A percentile compares a stretch with the other conserved stretches of the same genome.
phyloP scores from a whole-genome alignment of 2,329 filamentous ascomycete species.

The Tolypocladium tropicale region DNA sequence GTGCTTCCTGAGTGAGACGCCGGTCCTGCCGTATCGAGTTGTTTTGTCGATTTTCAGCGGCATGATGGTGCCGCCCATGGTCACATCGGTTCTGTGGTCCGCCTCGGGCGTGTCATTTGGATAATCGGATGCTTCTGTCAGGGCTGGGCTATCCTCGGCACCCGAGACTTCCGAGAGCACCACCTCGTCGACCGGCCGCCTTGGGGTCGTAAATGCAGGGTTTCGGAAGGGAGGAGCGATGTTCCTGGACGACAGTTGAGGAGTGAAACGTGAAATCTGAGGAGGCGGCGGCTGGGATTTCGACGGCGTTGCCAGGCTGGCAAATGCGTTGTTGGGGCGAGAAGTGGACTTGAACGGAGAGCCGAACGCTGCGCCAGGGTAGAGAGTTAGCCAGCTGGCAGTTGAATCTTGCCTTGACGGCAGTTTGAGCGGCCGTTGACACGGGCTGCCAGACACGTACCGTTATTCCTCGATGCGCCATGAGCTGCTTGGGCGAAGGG shows the following conservation, averaged over 20 bases:
- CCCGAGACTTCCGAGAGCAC: constrained; percentile 45
- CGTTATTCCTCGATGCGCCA: constrained; percentile 25
- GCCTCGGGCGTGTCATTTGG: constrained; percentile 41
- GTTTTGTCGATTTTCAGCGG: constrained; percentile 36
- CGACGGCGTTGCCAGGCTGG: constrained; percentile 25
- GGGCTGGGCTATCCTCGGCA: constrained; percentile 49
- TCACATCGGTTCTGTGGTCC: constrained; percentile 32
- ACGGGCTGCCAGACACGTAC: constrained; percentile 21
- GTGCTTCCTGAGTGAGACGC: constrained; percentile 27
- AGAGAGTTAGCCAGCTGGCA: constrained; percentile 9
- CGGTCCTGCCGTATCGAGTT: constrained; percentile 31
- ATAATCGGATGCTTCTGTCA: constrained; percentile 45
- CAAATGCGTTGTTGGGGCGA: constrained; percentile 23
- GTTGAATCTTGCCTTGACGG: background rate
- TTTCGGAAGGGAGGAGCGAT: constrained; percentile 48
- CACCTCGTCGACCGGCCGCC: constrained; percentile 44
- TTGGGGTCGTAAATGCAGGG: constrained; percentile 53
- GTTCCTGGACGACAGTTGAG: constrained; percentile 28
- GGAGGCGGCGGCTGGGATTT: constrained; percentile 29
- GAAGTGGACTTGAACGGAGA: constrained; percentile 25
- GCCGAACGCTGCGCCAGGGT: constrained; percentile 20
- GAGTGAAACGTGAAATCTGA: constrained; percentile 35
- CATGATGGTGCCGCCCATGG: constrained; percentile 32
- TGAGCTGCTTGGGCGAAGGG: constrained; percentile 47
- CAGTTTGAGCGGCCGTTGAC: background rate